phyloP scores from a whole-genome alignment of 1,284 basidiomycete species.

The Cryptococcus sp. region DNA sequence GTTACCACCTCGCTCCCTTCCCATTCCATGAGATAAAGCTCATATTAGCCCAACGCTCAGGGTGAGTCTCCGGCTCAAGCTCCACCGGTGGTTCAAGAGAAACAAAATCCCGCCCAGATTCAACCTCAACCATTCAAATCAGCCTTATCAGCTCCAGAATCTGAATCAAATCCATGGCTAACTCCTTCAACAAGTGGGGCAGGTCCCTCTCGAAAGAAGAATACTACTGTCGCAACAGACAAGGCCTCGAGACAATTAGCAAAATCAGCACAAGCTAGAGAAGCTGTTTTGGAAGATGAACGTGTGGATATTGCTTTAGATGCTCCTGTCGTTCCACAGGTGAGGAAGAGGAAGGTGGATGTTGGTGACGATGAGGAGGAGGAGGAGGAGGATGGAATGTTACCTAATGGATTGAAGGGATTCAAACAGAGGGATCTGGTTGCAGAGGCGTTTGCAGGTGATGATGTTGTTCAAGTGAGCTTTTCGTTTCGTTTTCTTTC shows the following conservation, averaged over 20 bases:
- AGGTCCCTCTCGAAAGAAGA: constrained; percentile 60
- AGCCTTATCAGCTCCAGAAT: neutral
- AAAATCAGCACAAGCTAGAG: constrained; percentile 59
- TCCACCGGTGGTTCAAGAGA: neutral
- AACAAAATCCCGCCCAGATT: constrained; percentile 1
- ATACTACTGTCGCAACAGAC: constrained; percentile 59
- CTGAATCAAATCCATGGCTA: constrained; percentile 69
- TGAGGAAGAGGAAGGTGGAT: constrained; percentile 9
- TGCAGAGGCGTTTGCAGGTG: constrained; percentile 89
- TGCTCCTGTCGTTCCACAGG: constrained; percentile 15
- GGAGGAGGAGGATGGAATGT: constrained; percentile 53
- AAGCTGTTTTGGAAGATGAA: constrained; percentile 62
- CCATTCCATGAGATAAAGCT: constrained; percentile 17
- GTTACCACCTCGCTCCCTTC: neutral
- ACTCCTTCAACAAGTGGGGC: constrained; percentile 44
- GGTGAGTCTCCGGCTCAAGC: constrained; percentile 18
- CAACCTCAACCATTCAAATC: constrained; percentile 6
- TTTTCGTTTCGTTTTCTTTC: too few species aligned
- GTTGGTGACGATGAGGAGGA: constrained; percentile 54
- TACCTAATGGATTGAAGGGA: constrained; percentile 36
- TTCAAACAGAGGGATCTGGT: constrained; percentile 71
- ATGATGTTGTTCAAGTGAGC: constrained; percentile 81
- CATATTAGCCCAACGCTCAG: constrained; percentile 17
- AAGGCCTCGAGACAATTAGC: constrained; percentile 69
- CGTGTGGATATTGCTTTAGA: constrained; percentile 67